Conservation (phyloP, 1,139 yeast species). For the Lodderomyces beijingensis region DNA sequence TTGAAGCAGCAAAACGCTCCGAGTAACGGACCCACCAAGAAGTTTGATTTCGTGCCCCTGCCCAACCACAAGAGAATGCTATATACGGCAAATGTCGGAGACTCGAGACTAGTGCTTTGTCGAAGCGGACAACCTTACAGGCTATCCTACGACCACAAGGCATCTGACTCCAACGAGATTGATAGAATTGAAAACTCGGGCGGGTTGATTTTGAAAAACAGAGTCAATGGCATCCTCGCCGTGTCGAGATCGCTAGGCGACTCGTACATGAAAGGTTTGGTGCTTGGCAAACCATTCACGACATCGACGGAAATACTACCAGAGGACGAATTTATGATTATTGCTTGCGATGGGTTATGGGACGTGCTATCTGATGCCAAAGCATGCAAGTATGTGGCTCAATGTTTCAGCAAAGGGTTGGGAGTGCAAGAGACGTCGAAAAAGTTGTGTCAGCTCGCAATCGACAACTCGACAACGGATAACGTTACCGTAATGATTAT, state of each 20-base stretch:
- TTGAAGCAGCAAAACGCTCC: background rate
- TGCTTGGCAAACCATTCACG: conserved; percentile 88
- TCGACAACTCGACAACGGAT: conserved; percentile 80
- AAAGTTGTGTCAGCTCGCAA: conserved; percentile 67
- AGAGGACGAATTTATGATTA: conserved; percentile 67
- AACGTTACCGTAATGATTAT: conserved; percentile 92
- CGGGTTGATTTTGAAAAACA: conserved; percentile 81
- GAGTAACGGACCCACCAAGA: conserved; percentile 1
- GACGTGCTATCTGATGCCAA: conserved; percentile 80
- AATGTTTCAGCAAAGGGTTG: conserved; percentile 23
- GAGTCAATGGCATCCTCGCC: conserved; percentile 95
- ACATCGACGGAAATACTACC: conserved; percentile 72
- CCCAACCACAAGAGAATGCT: conserved; percentile 61
- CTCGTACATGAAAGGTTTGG: conserved; percentile 82
- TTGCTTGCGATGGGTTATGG: conserved; percentile 96
- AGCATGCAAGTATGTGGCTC: conserved; percentile 69
- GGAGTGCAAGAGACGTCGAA: conserved; percentile 67
- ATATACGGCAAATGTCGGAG: conserved; percentile 95
- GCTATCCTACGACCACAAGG: conserved; percentile 91
- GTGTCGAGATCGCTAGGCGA: conserved; percentile 96
- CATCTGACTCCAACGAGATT: conserved; percentile 74
- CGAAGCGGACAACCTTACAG: conserved; percentile 73
- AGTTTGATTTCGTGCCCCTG: conserved; percentile 44
- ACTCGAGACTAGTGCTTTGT: conserved; percentile 76
- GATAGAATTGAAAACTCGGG: conserved; percentile 74